These are phyloP conservation scores for Fusarium caatingaense DNA, from an alignment of 2,329 filamentous ascomycete genomes.

Conservation along the genomic window DNA sequence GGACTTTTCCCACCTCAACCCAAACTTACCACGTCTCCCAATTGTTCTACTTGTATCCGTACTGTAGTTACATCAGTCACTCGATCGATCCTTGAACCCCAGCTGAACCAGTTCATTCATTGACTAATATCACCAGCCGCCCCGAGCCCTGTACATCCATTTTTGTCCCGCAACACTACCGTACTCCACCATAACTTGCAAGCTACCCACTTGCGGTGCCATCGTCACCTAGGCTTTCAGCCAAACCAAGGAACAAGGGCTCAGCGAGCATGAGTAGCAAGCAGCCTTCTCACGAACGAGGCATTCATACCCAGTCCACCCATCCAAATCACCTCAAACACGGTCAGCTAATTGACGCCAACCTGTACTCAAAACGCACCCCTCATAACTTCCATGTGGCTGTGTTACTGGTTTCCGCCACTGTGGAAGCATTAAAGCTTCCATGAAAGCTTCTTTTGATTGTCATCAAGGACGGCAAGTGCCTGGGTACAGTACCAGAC, in stretches of 20 bases:
- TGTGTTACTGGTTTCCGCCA: constrained; percentile 11
- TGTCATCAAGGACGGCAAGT: not conserved
- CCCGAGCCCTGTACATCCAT: constrained; percentile 3
- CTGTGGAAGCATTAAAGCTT: constrained; percentile 11
- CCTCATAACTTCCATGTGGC: not conserved
- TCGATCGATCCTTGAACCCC: constrained; percentile 13
- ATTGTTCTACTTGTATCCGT: not conserved
- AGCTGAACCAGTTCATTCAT: constrained; percentile 6
- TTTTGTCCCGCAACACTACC: not conserved
- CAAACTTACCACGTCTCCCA: not conserved
- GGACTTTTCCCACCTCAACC: not conserved
- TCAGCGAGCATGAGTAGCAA: not conserved
- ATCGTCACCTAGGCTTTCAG: not conserved
- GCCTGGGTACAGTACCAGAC: not conserved
- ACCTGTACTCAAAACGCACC: not conserved
- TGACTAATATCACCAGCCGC: constrained; percentile 5
- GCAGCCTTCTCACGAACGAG: not conserved
- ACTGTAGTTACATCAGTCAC: not conserved
- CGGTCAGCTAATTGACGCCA: not conserved
- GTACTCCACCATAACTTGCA: constrained; percentile 2
- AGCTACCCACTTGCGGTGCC: not conserved
- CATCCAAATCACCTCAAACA: not conserved
- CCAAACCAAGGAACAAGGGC: constrained; percentile 14
- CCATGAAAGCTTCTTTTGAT: constrained; percentile 28
- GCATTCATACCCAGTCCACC: not conserved